phyloP scores from a whole-genome alignment of 169 alveolate species.

The Plasmodium chabaudi region DNA sequence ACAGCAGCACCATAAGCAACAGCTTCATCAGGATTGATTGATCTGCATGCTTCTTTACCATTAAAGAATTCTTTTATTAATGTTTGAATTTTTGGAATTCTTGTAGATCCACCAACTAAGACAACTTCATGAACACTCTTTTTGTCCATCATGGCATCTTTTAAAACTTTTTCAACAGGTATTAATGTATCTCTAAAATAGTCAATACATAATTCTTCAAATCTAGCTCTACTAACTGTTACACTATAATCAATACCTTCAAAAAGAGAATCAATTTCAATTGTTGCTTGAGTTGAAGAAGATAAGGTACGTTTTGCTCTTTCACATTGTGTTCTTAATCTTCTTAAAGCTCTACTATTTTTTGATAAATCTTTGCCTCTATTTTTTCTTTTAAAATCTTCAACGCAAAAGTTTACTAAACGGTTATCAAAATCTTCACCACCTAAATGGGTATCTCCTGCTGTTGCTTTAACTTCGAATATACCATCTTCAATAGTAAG shows the following conservation, averaged over 20 bases:
- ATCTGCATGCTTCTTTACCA: conserved; percentile 94
- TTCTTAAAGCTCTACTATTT: conserved; percentile 94
- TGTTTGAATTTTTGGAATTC: conserved; percentile 96
- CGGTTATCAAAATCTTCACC: conserved; percentile 99
- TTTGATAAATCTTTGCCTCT: conserved; percentile 91
- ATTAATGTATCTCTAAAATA: conserved; percentile 95
- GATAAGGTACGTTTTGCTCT: conserved; percentile 98
- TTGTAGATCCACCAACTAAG: conserved; percentile 98
- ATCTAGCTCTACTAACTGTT: conserved; percentile 97
- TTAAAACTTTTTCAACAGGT: conserved; percentile 97
- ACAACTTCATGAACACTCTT: conserved; percentile 96
- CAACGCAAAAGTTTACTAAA: conserved; percentile 96
- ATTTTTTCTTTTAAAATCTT: conserved; percentile 95
- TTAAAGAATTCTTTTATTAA: conserved; percentile 94
- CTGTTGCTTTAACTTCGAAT: conserved; percentile 98
- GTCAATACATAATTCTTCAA: conserved; percentile 97
- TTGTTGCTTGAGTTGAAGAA: conserved; percentile 96
- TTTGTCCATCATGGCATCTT: conserved; percentile 95
- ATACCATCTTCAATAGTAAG: conserved; percentile 97
- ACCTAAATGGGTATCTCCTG: conserved; percentile 99
- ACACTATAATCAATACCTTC: conserved; percentile 96
- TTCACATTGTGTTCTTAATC: conserved; percentile 97
- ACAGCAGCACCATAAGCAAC: conserved; percentile 98
- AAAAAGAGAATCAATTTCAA: conserved; percentile 96
- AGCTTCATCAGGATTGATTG: conserved; percentile 97